A percentile compares a stretch with the other conserved stretches of the same genome.
Evolutionary conservation across 768 basidiomycete species (phyloP).

Genomic region (Tremella yokohamensis): DNA sequence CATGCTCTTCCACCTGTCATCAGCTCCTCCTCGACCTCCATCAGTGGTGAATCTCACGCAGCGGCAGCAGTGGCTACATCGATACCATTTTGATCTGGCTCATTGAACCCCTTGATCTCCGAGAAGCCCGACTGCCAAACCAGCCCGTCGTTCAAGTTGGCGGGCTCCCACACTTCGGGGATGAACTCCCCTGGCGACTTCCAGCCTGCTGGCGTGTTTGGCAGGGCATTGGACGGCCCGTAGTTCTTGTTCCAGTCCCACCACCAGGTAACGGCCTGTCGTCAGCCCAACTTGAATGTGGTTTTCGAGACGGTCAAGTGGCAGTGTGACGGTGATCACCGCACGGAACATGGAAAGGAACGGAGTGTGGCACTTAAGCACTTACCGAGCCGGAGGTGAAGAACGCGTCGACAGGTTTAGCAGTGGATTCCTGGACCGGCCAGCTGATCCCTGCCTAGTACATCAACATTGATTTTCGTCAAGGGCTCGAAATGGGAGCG

Average conservation of each 20-base stretch:
- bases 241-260: slow-evolving; percentile 29
- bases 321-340: background rate
- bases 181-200: background rate
- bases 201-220: background rate
- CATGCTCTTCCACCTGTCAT: slow-evolving; percentile 16
- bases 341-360: background rate
- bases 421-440: slow-evolving; percentile 26
- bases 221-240: slow-evolving; percentile 2
- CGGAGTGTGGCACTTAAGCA: background rate
- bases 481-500: background rate
- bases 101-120: slow-evolving; percentile 31
- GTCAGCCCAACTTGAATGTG: slow-evolving; percentile 1
- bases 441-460: slow-evolving; percentile 22
- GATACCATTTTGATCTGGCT: slow-evolving; percentile 19
- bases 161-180: background rate
- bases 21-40: background rate
- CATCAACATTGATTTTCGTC: background rate
- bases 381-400: slow-evolving; percentile 27
- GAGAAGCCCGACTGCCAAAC: slow-evolving; percentile 20
- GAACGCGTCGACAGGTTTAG: slow-evolving; percentile 24
- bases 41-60: background rate
- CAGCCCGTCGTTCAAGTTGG: slow-evolving; percentile 10
- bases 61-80: slow-evolving; percentile 5
- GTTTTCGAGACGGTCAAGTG: too few species aligned
- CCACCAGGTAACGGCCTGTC: slow-evolving; percentile 17